Evolutionary conservation across 1,284 basidiomycete genomes (phyloP).

Genomic region (Cerrena zonata): DNA sequence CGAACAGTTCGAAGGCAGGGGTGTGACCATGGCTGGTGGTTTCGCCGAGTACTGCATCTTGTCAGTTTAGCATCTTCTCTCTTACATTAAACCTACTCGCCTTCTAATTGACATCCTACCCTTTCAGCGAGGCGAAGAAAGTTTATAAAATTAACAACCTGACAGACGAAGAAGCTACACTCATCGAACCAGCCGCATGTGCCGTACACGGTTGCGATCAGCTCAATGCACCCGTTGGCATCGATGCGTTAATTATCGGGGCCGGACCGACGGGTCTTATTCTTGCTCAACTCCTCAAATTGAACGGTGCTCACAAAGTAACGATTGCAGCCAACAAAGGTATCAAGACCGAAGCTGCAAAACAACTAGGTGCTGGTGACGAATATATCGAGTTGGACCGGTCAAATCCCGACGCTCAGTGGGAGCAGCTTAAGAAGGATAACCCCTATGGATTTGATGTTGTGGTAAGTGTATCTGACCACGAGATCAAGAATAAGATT

Average conservation of each 20-base stretch:
- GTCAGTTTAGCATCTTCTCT: conserved; percentile 42
- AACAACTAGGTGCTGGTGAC: conserved; percentile 69
- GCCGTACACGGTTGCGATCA: conserved; percentile 62
- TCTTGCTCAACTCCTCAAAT: conserved; percentile 58
- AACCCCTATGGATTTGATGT: conserved; percentile 85
- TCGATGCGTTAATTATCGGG: conserved; percentile 48
- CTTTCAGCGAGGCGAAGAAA: conserved; percentile 54
- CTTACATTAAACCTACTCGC: too few relatives aligned
- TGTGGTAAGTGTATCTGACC: conserved; percentile 44
- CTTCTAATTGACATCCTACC: too few relatives aligned
- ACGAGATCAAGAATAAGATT: neutral
- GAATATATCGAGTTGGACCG: conserved; percentile 81
- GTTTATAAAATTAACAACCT: conserved; percentile 67
- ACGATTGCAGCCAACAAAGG: conserved; percentile 81
- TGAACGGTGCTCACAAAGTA: conserved; percentile 73
- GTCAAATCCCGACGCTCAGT: conserved; percentile 68
- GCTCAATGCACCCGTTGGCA: conserved; percentile 48
- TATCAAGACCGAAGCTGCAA: conserved; percentile 80
- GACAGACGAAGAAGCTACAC: conserved; percentile 53
- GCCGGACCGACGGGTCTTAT: conserved; percentile 53
- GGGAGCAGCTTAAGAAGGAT: conserved; percentile 70
- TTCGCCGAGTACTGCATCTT: conserved; percentile 82
- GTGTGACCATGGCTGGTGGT: conserved; percentile 75
- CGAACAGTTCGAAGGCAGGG: conserved; percentile 72
- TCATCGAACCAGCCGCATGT: conserved; percentile 58